Evolutionary conservation across 1,284 basidiomycete genomes (phyloP).

Genomic region (Ustilago loliicola): DNA sequence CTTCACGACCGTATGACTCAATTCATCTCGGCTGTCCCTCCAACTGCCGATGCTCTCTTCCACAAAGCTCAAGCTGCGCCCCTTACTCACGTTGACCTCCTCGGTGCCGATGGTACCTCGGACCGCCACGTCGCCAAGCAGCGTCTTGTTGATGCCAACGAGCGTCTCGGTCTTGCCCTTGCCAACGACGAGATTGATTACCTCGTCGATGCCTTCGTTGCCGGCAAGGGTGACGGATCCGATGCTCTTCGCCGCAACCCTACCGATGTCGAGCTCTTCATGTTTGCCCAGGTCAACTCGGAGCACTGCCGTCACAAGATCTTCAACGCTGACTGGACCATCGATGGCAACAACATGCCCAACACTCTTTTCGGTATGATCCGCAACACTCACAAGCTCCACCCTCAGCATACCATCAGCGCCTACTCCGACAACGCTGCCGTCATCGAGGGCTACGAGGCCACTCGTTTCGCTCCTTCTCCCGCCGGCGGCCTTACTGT

Average conservation of each 20-base stretch:
- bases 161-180: conserved; percentile 88
- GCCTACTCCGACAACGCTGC: conserved; percentile 99
- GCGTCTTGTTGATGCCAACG: conserved; percentile 82
- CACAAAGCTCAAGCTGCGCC: conserved; percentile 78
- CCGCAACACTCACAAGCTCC: conserved; percentile 90
- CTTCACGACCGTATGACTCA: conserved; percentile 94
- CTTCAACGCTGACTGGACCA: conserved; percentile 97
- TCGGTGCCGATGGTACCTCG: conserved; percentile 67
- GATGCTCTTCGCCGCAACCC: conserved; percentile 65
- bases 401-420: conserved; percentile 81
- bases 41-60: conserved; percentile 78
- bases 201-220: conserved; percentile 87
- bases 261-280: conserved; percentile 98
- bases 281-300: conserved; percentile 99
- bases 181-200: conserved; percentile 92
- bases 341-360: conserved; percentile 80
- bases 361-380: conserved; percentile 97
- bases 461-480: conserved; percentile 84
- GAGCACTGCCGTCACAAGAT: conserved; percentile 99
- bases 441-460: conserved; percentile 83
- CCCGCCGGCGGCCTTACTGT: conserved; percentile 43
- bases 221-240: conserved; percentile 72
- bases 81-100: conserved; percentile 78
- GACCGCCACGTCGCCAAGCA: conserved; percentile 59
- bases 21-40: conserved; percentile 74